Conservation (phyloP, 2,329 filamentous ascomycete genomes). For the Septoria linicola region DNA sequence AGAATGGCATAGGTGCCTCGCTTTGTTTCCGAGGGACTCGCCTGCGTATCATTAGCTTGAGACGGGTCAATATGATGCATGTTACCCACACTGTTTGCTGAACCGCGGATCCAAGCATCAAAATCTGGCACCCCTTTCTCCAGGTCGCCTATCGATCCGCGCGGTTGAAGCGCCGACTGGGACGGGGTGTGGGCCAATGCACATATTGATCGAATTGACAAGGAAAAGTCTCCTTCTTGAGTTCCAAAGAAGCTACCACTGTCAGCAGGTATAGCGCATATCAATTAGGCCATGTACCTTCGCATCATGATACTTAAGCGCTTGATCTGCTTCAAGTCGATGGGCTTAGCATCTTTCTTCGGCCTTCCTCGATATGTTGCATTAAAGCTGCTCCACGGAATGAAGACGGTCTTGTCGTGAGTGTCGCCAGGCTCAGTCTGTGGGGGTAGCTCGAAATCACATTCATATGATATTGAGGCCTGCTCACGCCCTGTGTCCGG, state of each 20-base stretch:
- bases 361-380: conserved; percentile 72
- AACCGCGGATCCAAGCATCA: no score
- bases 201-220: conserved; percentile 57
- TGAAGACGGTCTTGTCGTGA: conserved; percentile 46
- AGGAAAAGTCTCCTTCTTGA: conserved; percentile 67
- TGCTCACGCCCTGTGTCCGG: conserved; percentile 67
- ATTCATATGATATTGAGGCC: conserved; percentile 72
- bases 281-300: conserved; percentile 53
- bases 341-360: conserved; percentile 57
- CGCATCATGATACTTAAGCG: conserved; percentile 76
- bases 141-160: no score
- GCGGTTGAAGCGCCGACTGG: background rate
- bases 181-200: conserved; percentile 39
- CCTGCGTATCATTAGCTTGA: conserved; percentile 5
- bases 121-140: no score
- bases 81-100: no score
- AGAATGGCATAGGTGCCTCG: background rate
- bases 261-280: background rate
- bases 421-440: conserved; percentile 29
- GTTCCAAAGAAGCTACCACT: conserved; percentile 67
- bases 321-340: conserved; percentile 62
- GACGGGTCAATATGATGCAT: no score
- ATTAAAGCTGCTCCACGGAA: conserved; percentile 65
- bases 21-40: background rate
- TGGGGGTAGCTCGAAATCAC: conserved; percentile 56